These are phyloP conservation scores for Neurospora cerealis DNA, from an alignment of 495 filamentous ascomycete species.

Conservation along the genomic window DNA sequence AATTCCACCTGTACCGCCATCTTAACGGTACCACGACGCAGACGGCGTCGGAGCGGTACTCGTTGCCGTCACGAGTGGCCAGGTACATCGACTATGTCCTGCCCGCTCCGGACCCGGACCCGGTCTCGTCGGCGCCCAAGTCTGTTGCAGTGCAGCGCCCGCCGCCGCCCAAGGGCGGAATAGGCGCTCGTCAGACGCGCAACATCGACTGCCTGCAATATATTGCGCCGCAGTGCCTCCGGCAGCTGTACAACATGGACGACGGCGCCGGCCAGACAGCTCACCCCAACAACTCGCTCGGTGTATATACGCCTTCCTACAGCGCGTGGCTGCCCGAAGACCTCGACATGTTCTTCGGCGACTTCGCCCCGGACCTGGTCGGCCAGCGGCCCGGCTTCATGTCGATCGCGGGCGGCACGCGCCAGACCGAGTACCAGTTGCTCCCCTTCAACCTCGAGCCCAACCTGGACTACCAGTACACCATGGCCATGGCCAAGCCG, in stretches of 20 bases:
- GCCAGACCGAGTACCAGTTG: slow-evolving; percentile 4
- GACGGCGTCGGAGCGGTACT: not conserved
- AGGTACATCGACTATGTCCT: not conserved
- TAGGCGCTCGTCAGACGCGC: not conserved
- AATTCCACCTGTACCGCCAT: not conserved
- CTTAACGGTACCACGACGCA: not conserved
- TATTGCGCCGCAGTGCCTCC: slow-evolving; percentile 52
- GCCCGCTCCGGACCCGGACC: not conserved
- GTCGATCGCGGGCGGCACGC: slow-evolving; percentile 15
- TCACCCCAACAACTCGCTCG: slow-evolving; percentile 15
- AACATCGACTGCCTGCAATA: slow-evolving; percentile 31
- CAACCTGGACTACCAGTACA: slow-evolving; percentile 21
- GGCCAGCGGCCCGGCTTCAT: slow-evolving; percentile 10
- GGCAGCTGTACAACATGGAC: slow-evolving; percentile 44
- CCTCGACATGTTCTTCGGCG: slow-evolving; percentile 47
- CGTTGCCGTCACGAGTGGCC: not conserved
- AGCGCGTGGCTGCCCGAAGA: slow-evolving; percentile 28
- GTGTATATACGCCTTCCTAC: slow-evolving; percentile 12
- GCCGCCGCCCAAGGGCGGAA: slow-evolving; percentile 3
- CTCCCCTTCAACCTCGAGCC: slow-evolving; percentile 20
- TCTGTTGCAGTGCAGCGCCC: not conserved
- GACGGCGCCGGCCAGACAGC: slow-evolving; percentile 5
- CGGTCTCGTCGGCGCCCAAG: not conserved
- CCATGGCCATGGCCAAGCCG: slow-evolving; percentile 37
- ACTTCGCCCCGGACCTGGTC: slow-evolving; percentile 21